Conservation (phyloP, 2,329 filamentous ascomycete genomes). For the Penicillium sp. region DNA sequence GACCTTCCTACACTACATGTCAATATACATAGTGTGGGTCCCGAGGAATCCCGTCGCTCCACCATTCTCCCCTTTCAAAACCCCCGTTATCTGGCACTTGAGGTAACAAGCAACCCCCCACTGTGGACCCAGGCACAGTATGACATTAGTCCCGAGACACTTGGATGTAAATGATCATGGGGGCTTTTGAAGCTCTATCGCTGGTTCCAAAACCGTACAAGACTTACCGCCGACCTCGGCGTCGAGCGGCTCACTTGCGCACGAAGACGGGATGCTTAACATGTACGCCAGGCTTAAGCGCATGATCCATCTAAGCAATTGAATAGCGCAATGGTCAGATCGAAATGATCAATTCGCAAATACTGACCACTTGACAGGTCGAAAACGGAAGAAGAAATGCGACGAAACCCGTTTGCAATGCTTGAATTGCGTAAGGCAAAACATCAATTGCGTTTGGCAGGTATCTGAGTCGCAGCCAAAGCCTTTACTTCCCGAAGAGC, state of each 20-base stretch:
- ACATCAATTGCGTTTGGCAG: slow-evolving; percentile 20
- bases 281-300: slow-evolving; percentile 14
- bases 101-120: neutral
- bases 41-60: neutral
- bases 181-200: neutral
- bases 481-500: too few species aligned
- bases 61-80: neutral
- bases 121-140: neutral
- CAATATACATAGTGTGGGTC: neutral
- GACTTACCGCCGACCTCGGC: slow-evolving; percentile 20
- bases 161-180: neutral
- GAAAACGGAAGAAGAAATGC: slow-evolving; percentile 27
- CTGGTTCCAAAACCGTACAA: neutral
- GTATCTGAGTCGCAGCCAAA: neutral
- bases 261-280: slow-evolving; percentile 31
- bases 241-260: slow-evolving; percentile 25
- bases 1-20: too few species aligned
- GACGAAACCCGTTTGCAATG: slow-evolving; percentile 21
- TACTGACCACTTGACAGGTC: neutral
- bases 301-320: neutral
- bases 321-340: neutral
- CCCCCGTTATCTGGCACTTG: neutral
- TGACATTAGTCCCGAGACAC: neutral
- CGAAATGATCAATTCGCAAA: too few species aligned
- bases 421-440: slow-evolving; percentile 17